phyloP scores from a whole-genome alignment of 2,329 filamentous ascomycete genomes.

The Alternaria sp. region DNA sequence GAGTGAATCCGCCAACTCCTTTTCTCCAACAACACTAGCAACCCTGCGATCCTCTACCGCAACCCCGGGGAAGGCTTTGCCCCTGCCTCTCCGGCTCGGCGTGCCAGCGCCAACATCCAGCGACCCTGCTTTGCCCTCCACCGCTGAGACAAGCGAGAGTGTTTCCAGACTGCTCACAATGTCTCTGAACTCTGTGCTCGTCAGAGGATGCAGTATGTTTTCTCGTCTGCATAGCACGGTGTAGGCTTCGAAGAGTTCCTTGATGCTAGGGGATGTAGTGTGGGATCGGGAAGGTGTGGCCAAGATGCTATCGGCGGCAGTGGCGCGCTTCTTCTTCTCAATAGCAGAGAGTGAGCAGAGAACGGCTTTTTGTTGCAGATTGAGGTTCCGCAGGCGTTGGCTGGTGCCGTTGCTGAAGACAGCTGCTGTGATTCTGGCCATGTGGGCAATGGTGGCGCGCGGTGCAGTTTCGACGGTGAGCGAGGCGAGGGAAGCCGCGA shows the following conservation, averaged over 20 bases:
- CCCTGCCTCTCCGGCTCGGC: conserved; percentile 71
- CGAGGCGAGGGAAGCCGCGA: conserved; percentile 58
- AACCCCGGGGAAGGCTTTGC: conserved; percentile 52
- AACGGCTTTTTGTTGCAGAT: conserved; percentile 95
- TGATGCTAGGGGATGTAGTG: conserved; percentile 77
- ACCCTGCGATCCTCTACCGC: conserved; percentile 75
- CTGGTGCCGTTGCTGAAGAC: conserved; percentile 88
- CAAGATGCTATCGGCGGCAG: conserved; percentile 35
- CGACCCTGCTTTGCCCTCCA: conserved; percentile 74
- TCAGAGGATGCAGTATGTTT: conserved; percentile 86
- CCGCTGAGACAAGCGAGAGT: conserved; percentile 74
- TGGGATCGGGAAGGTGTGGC: conserved; percentile 53
- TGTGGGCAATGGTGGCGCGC: conserved; percentile 84
- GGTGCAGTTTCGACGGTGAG: conserved; percentile 82
- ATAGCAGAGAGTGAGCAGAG: conserved; percentile 86
- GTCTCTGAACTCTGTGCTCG: conserved; percentile 91
- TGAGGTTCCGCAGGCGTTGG: conserved; percentile 84
- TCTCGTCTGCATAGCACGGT: conserved; percentile 81
- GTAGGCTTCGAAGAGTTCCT: conserved; percentile 84
- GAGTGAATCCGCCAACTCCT: conserved; percentile 75
- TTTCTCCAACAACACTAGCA: conserved; percentile 79
- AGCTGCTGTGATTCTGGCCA: conserved; percentile 88
- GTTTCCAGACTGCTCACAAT: conserved; percentile 90
- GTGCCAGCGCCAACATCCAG: conserved; percentile 67
- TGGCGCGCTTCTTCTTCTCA: conserved; percentile 73